These are phyloP conservation scores for Pichia terricola DNA, from an alignment of 1,139 yeast species.

Conservation along the genomic window DNA sequence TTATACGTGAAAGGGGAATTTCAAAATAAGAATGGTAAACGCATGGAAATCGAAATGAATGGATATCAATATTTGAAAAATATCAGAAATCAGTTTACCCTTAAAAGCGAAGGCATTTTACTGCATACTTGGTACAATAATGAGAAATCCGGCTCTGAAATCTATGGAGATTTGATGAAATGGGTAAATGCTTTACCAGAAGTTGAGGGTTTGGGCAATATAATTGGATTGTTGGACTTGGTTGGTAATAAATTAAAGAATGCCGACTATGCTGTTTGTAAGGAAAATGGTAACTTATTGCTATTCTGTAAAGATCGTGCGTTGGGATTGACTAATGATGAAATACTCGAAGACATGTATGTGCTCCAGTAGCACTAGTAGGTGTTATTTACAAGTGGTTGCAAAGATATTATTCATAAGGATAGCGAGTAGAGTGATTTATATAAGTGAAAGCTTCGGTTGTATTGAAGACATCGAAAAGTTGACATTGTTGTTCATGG, in stretches of 20 bases:
- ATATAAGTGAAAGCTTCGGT: neutral
- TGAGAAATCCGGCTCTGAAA: conserved; percentile 23
- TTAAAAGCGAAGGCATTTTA: conserved; percentile 22
- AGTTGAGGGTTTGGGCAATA: conserved; percentile 36
- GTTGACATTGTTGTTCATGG: too few relatives aligned
- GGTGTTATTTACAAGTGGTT: too few relatives aligned
- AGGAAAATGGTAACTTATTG: conserved; percentile 49
- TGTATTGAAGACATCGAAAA: neutral
- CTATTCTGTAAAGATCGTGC: conserved; percentile 50
- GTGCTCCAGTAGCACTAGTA: conserved; percentile 1
- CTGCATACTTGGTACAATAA: conserved; percentile 27
- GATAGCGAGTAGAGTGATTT: neutral
- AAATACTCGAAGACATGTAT: conserved; percentile 44
- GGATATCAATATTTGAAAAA: conserved; percentile 35
- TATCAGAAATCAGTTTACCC: conserved; percentile 31
- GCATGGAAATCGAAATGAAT: conserved; percentile 15
- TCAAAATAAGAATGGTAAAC: neutral
- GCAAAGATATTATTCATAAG: too few relatives aligned
- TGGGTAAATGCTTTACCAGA: conserved; percentile 36
- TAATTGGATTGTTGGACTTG: conserved; percentile 46
- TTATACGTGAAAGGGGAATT: conserved; percentile 26
- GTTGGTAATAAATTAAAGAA: conserved; percentile 36
- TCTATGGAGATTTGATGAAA: conserved; percentile 32
- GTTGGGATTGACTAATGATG: conserved; percentile 36
- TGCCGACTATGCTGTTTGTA: conserved; percentile 52